Evolutionary conservation across 139 green algal genomes (phyloP).

Genomic region (Micromonas commoda): DNA sequence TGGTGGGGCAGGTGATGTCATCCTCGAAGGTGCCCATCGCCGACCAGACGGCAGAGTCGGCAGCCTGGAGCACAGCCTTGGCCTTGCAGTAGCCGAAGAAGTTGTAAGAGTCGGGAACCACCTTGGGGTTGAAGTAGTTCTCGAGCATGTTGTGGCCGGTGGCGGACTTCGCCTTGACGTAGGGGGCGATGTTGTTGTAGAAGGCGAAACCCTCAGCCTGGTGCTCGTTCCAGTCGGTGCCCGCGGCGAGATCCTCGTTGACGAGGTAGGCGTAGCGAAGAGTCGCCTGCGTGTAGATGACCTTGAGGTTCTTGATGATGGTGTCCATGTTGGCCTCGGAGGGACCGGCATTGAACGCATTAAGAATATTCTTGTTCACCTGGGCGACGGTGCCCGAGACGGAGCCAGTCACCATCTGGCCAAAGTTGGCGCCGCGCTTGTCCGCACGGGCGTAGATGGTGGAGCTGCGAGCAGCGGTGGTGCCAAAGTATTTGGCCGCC

Average conservation of each 20-base stretch:
- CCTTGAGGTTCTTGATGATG: constrained; percentile 20
- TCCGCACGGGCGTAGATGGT: constrained; percentile 10
- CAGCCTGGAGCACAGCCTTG: neutral
- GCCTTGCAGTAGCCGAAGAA: neutral
- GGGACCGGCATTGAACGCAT: neutral
- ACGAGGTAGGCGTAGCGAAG: constrained; percentile 17
- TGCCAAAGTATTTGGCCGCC: neutral
- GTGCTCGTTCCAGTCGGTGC: constrained; percentile 1
- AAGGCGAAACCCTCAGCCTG: neutral
- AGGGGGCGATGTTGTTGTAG: neutral
- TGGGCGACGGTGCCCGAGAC: neutral
- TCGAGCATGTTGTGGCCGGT: neutral
- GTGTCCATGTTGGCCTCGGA: constrained; percentile 8
- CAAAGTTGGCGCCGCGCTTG: constrained; percentile 1
- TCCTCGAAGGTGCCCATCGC: neutral
- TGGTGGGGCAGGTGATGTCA: neutral
- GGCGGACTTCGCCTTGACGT: neutral
- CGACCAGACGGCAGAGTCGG: neutral
- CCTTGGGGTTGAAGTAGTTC: neutral
- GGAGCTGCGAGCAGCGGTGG: neutral
- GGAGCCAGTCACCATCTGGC: no score
- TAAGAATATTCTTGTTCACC: neutral
- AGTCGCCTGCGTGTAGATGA: constrained; percentile 10
- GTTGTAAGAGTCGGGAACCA: neutral
- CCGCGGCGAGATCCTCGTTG: neutral